These are phyloP conservation scores for Carex cristatella DNA, from an alignment of 176 grass and related monocot genomes.

Conservation along the genomic window DNA sequence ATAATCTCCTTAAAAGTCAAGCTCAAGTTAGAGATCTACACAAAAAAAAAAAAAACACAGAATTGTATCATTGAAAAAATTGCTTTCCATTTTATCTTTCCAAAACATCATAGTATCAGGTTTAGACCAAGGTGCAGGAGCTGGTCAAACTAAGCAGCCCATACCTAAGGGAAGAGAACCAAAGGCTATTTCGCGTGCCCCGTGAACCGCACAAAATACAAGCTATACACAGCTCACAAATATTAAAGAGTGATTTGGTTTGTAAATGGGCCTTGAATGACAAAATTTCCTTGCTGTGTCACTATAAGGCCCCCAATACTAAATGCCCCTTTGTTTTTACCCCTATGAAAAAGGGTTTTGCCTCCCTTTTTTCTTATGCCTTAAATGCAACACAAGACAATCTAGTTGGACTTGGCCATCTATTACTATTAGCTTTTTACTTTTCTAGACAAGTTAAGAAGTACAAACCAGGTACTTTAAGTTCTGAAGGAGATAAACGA, in stretches of 20 bases:
- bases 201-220: neutral
- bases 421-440: neutral
- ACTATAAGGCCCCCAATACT: neutral
- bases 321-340: neutral
- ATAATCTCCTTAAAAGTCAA: conserved; percentile 98
- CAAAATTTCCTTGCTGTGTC: neutral
- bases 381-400: neutral
- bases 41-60: neutral
- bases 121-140: neutral
- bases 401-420: neutral
- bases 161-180: neutral
- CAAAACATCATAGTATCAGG: neutral
- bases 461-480: neutral
- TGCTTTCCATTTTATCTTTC: neutral
- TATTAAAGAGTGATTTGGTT: neutral
- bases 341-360: neutral
- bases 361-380: neutral
- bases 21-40: conserved; percentile 79
- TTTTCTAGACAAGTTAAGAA: neutral
- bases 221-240: neutral
- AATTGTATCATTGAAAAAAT: neutral
- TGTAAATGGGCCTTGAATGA: neutral
- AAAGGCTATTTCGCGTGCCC: neutral
- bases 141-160: neutral
- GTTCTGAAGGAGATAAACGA: neutral